These are phyloP conservation scores for Candida coleopterorum DNA, from an alignment of 805 yeast genomes.

Conservation along the genomic window DNA sequence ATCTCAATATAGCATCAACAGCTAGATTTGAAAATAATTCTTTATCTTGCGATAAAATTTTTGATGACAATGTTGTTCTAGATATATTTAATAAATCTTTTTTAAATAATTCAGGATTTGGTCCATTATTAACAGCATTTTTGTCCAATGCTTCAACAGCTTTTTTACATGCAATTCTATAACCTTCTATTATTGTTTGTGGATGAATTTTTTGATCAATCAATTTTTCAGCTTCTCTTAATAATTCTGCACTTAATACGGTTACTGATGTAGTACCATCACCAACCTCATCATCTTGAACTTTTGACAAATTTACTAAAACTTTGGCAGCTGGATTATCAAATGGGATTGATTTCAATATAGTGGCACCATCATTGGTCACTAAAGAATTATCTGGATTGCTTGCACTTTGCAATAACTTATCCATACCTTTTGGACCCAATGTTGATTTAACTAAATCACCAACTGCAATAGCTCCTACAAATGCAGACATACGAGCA, in stretches of 20 bases:
- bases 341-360: slow-evolving; percentile 85
- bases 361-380: slow-evolving; percentile 98
- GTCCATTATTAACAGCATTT: slow-evolving; percentile 70
- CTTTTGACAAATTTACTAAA: slow-evolving; percentile 87
- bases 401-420: slow-evolving; percentile 80
- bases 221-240: slow-evolving; percentile 90
- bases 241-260: slow-evolving; percentile 80
- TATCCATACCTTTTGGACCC: slow-evolving; percentile 99
- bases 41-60: slow-evolving; percentile 92
- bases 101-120: slow-evolving; percentile 55
- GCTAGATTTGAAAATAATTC: slow-evolving; percentile 85
- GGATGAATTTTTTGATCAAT: slow-evolving; percentile 95
- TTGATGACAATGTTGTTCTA: slow-evolving; percentile 88
- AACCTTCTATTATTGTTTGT: slow-evolving; percentile 95
- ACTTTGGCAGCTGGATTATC: slow-evolving; percentile 98
- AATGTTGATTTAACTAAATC: slow-evolving; percentile 90
- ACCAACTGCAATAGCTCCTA: slow-evolving; percentile 99
- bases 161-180: slow-evolving; percentile 80
- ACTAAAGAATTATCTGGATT: slow-evolving; percentile 68
- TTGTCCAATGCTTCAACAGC: slow-evolving; percentile 77
- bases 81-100: slow-evolving; percentile 83
- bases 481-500: slow-evolving; percentile 95
- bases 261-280: slow-evolving; percentile 98
- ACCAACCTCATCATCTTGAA: slow-evolving; percentile 98
- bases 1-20: slow-evolving; percentile 87